phyloP scores from a whole-genome alignment of 805 yeast species.

The Candida cerambycidarum region DNA sequence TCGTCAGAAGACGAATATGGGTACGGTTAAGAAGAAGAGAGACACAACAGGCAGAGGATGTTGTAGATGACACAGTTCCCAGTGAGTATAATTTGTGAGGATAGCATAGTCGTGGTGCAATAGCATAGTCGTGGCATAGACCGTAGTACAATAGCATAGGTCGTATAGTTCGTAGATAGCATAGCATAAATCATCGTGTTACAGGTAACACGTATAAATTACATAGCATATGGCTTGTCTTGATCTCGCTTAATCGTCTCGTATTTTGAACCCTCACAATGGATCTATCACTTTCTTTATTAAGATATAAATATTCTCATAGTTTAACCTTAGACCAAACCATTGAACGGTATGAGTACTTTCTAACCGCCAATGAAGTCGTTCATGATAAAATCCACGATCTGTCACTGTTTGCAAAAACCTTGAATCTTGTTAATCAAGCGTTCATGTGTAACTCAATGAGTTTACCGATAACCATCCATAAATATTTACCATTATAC shows the following conservation, averaged over 20 bases:
- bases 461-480: neutral
- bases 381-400: neutral
- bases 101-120: neutral
- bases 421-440: neutral
- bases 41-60: neutral
- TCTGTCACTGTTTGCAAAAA: neutral
- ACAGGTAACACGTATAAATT: too few relatives aligned
- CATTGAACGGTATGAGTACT: conserved; percentile 1
- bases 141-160: too few relatives aligned
- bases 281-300: conserved; percentile 6
- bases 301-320: neutral
- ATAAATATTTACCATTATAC: neutral
- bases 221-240: too few relatives aligned
- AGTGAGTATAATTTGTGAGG: too few relatives aligned
- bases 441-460: neutral
- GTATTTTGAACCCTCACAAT: neutral
- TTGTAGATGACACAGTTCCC: too few relatives aligned
- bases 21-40: conserved; percentile 33
- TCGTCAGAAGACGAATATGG: conserved; percentile 71
- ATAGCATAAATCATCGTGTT: neutral
- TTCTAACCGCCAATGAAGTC: neutral
- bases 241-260: too few relatives aligned
- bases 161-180: too few relatives aligned
- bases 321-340: conserved; percentile 4
- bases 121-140: neutral